phyloP scores from a whole-genome alignment of 2,329 filamentous ascomycete genomes.

The Ophiobolus disseminans region DNA sequence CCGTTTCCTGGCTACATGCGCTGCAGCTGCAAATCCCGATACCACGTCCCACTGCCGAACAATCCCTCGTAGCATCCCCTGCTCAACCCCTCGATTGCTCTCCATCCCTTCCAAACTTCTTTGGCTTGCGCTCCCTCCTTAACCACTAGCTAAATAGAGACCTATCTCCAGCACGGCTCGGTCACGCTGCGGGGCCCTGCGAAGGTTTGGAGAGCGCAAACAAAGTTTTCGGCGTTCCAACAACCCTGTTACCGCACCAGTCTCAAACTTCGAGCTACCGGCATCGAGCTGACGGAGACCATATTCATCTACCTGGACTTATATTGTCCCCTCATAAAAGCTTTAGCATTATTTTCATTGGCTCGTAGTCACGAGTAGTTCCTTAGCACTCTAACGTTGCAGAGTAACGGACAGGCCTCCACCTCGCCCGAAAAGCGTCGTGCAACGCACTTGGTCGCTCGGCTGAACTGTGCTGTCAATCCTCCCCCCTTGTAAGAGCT shows the following conservation, averaged over 20 bases:
- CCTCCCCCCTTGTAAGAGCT: constrained; percentile 31
- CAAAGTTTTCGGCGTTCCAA: constrained; percentile 47
- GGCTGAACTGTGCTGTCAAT: constrained; percentile 36
- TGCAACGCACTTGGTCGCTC: constrained; percentile 38
- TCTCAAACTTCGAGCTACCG: constrained; percentile 45
- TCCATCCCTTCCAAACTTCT: constrained; percentile 12
- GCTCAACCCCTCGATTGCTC: constrained; percentile 7
- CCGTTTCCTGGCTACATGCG: constrained; percentile 13
- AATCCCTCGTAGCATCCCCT: constrained; percentile 15
- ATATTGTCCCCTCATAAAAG: constrained; percentile 23
- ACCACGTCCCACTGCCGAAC: constrained; percentile 22
- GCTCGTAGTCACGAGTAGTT: constrained; percentile 19
- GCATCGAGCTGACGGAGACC: constrained; percentile 35
- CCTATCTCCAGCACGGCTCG: constrained; percentile 31
- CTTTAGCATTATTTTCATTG: constrained; percentile 29
- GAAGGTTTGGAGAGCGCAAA: constrained; percentile 43
- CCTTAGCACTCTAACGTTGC: constrained; percentile 33
- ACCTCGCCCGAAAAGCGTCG: constrained; percentile 35
- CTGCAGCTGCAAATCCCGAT: constrained; percentile 19
- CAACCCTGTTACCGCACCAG: constrained; percentile 48
- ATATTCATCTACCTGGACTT: constrained; percentile 42
- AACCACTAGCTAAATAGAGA: constrained; percentile 21
- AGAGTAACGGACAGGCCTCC: constrained; percentile 35
- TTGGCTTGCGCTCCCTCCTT: constrained; percentile 12
- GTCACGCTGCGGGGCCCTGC: constrained; percentile 27